phyloP scores from a whole-genome alignment of 495 filamentous ascomycete genomes.

The Aspergillus asperescens region DNA sequence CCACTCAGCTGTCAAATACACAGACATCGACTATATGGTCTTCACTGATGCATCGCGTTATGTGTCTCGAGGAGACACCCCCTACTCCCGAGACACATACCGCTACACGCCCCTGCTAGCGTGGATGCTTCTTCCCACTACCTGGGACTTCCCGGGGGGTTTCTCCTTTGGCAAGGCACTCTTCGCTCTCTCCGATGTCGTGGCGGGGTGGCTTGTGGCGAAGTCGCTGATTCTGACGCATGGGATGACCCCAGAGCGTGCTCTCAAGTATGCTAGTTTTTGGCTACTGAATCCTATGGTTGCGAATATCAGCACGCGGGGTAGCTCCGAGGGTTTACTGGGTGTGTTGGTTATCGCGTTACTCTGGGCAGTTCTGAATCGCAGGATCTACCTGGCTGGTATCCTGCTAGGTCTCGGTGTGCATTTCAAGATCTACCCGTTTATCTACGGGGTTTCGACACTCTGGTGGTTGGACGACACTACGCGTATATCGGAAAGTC shows the following conservation, averaged over 20 bases:
- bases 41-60: slow-evolving; percentile 95
- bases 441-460: slow-evolving; percentile 84
- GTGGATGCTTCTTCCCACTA: slow-evolving; percentile 81
- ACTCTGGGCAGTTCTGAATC: slow-evolving; percentile 69
- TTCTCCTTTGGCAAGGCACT: slow-evolving; percentile 84
- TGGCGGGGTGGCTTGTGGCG: slow-evolving; percentile 85
- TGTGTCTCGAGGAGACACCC: slow-evolving; percentile 57
- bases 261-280: slow-evolving; percentile 70
- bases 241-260: slow-evolving; percentile 45
- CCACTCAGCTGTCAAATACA: slow-evolving; percentile 88
- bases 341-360: slow-evolving; percentile 76
- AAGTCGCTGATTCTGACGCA: slow-evolving; percentile 47
- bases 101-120: slow-evolving; percentile 92
- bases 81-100: slow-evolving; percentile 88
- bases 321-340: slow-evolving; percentile 86
- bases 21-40: slow-evolving; percentile 97
- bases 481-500: slow-evolving; percentile 3
- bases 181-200: slow-evolving; percentile 75
- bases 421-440: slow-evolving; percentile 98
- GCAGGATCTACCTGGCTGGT: slow-evolving; percentile 60
- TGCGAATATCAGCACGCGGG: slow-evolving; percentile 87
- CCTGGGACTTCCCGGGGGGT: slow-evolving; percentile 39
- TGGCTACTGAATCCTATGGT: slow-evolving; percentile 99
- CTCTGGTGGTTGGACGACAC: slow-evolving; percentile 74
- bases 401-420: slow-evolving; percentile 74